Conservation (phyloP, 495 filamentous ascomycete species). For the Rusavskia elegans region DNA sequence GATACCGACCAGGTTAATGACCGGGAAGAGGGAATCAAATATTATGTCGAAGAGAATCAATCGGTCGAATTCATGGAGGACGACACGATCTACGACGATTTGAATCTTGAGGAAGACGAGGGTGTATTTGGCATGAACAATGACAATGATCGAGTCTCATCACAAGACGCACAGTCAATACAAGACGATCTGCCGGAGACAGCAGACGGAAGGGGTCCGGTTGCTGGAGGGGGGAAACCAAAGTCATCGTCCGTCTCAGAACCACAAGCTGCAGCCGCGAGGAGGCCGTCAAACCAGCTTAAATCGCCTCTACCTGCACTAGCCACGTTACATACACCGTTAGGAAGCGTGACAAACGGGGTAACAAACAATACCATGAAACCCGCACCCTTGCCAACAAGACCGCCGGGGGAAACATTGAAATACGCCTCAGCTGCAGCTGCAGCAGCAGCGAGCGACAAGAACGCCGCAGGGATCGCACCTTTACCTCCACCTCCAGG, state of each 20-base stretch:
- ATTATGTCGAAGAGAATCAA: conserved; percentile 85
- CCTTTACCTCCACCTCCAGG: conserved; percentile 83
- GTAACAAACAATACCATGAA: conserved; percentile 67
- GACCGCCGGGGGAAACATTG: conserved; percentile 72
- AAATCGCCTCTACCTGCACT: conserved; percentile 85
- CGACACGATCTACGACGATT: conserved; percentile 87
- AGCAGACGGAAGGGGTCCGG: conserved; percentile 26
- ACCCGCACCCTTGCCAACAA: conserved; percentile 72
- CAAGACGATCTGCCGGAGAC: conserved; percentile 63
- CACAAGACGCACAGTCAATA: conserved; percentile 87
- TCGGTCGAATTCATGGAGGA: conserved; percentile 82
- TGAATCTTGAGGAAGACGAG: conserved; percentile 76
- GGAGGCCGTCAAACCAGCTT: conserved; percentile 78
- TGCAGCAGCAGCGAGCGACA: conserved; percentile 85
- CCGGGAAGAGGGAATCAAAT: conserved; percentile 78
- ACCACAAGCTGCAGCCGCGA: conserved; percentile 32
- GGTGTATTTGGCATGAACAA: conserved; percentile 70
- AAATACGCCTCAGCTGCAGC: conserved; percentile 96
- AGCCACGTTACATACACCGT: conserved; percentile 62
- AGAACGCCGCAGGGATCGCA: conserved; percentile 73
- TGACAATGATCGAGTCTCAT: conserved; percentile 78
- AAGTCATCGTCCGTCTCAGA: conserved; percentile 30
- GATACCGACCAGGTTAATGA: conserved; percentile 73
- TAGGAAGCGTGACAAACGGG: conserved; percentile 19
- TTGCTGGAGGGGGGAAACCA: conserved; percentile 31